phyloP scores from a whole-genome alignment of 2,329 filamentous ascomycete genomes.

The Alternaria sp. region DNA sequence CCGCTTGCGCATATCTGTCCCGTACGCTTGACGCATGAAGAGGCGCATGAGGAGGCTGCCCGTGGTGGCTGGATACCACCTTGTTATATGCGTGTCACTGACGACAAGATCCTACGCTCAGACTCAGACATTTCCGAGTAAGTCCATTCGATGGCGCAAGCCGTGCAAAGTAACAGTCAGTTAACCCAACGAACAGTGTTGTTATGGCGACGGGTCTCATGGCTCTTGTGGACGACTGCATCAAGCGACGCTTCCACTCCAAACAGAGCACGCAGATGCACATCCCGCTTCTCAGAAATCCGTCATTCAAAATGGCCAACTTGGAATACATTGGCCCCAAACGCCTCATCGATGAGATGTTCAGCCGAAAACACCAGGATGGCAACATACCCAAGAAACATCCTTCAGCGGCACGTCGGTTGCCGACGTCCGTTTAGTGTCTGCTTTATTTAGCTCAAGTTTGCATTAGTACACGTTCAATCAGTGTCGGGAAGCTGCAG shows the following conservation, averaged over 20 bases:
- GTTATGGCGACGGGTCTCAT: slow-evolving; percentile 90
- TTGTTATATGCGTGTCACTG: slow-evolving; percentile 88
- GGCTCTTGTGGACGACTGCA: slow-evolving; percentile 87
- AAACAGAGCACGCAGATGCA: slow-evolving; percentile 59
- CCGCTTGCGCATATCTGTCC: slow-evolving; percentile 85
- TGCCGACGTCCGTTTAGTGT: slow-evolving; percentile 17
- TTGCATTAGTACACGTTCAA: slow-evolving; percentile 19
- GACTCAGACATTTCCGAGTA: slow-evolving; percentile 87
- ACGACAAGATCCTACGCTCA: slow-evolving; percentile 70
- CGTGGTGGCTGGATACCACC: slow-evolving; percentile 91
- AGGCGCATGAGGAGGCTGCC: slow-evolving; percentile 72
- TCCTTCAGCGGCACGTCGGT: slow-evolving; percentile 34
- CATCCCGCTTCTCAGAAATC: slow-evolving; percentile 58
- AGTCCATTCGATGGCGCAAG: slow-evolving; percentile 46
- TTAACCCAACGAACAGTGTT: slow-evolving; percentile 63
- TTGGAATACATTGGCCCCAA: slow-evolving; percentile 69
- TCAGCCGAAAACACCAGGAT: slow-evolving; percentile 55
- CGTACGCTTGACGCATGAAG: slow-evolving; percentile 72
- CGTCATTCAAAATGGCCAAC: slow-evolving; percentile 59
- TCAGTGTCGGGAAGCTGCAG: slow-evolving; percentile 22
- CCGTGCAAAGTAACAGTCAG: slow-evolving; percentile 3
- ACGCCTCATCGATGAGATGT: slow-evolving; percentile 68
- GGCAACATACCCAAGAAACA: slow-evolving; percentile 32
- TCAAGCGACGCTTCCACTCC: slow-evolving; percentile 76
- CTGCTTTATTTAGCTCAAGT: slow-evolving; percentile 13